Percentiles rank a stretch among this genome's conserved stretches.
These are phyloP conservation scores for Oryza rufipogon DNA, from an alignment of 176 grass and related monocot genomes.

Conservation along the genomic window DNA sequence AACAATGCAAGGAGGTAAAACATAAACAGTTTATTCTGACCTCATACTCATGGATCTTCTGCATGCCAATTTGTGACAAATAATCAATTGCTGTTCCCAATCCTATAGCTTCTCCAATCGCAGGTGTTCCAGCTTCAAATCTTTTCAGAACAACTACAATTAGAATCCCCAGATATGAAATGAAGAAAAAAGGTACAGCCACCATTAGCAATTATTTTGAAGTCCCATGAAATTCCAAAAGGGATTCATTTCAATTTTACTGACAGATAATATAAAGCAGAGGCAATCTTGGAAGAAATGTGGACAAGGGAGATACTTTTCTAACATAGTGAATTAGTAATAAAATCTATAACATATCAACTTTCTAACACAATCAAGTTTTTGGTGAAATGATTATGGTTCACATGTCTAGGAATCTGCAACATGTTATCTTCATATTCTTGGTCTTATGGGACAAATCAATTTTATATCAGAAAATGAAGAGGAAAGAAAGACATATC, in stretches of 20 bases:
- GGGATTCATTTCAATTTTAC: background rate
- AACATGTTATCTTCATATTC: background rate
- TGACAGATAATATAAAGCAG: background rate
- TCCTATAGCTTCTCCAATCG: slow-evolving; percentile 90
- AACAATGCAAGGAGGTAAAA: slow-evolving; percentile 2
- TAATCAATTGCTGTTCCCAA: slow-evolving; percentile 88
- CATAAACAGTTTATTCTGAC: slow-evolving; percentile 38
- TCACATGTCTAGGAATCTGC: slow-evolving; percentile 8
- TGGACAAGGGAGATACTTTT: background rate
- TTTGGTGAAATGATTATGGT: background rate
- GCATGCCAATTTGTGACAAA: slow-evolving; percentile 74
- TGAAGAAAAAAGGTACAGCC: background rate
- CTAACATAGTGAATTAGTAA: background rate
- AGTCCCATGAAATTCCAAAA: background rate
- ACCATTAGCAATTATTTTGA: background rate
- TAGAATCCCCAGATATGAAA: slow-evolving; percentile 1
- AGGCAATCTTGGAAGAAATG: slow-evolving; percentile 3
- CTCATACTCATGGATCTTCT: slow-evolving; percentile 88
- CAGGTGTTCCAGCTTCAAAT: slow-evolving; percentile 96
- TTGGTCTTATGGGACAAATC: background rate
- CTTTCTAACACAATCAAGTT: background rate
- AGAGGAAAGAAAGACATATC: background rate
- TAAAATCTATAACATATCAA: background rate
- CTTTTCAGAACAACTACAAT: slow-evolving; percentile 40
- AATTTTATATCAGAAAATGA: background rate